Evolutionary conservation across 192 early-diverging fungal genomes (phyloP).

Genomic region (Mortierella claussenii): DNA sequence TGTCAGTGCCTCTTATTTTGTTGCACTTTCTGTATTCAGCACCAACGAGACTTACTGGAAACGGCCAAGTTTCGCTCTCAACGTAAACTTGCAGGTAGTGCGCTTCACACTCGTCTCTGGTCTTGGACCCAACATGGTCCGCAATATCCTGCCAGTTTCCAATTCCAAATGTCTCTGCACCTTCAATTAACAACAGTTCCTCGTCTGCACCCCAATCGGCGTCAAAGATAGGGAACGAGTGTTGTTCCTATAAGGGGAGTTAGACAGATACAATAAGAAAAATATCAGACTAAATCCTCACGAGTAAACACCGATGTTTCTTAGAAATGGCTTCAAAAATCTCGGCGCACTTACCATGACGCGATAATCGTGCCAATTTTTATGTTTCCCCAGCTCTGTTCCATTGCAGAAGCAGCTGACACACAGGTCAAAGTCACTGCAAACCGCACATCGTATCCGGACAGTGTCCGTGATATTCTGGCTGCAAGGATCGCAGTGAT

Average conservation of each 20-base stretch:
- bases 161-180: conserved; percentile 89
- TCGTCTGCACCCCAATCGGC: conserved; percentile 96
- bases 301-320: no score
- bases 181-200: conserved; percentile 93
- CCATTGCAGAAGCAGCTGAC: conserved; percentile 93
- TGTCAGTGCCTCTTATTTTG: no score
- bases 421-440: conserved; percentile 93
- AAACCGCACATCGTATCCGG: conserved; percentile 86
- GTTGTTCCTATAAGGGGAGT: conserved; percentile 66
- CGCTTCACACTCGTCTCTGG: conserved; percentile 84
- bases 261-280: background rate
- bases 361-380: conserved; percentile 86
- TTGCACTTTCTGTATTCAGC: no score
- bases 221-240: conserved; percentile 91
- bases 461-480: conserved; percentile 91
- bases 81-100: conserved; percentile 93
- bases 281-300: no score
- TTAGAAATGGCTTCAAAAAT: background rate
- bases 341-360: conserved; percentile 73
- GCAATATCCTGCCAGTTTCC: conserved; percentile 98
- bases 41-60: conserved; percentile 79
- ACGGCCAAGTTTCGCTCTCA: conserved; percentile 79
- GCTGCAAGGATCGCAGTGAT: conserved; percentile 90
- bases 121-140: conserved; percentile 92
- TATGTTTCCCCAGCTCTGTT: conserved; percentile 82